Evolutionary conservation across 305 asterid species (phyloP), one percentile per base, ranked within the genome.

Genomic region (Solanum hybrid): DNA sequence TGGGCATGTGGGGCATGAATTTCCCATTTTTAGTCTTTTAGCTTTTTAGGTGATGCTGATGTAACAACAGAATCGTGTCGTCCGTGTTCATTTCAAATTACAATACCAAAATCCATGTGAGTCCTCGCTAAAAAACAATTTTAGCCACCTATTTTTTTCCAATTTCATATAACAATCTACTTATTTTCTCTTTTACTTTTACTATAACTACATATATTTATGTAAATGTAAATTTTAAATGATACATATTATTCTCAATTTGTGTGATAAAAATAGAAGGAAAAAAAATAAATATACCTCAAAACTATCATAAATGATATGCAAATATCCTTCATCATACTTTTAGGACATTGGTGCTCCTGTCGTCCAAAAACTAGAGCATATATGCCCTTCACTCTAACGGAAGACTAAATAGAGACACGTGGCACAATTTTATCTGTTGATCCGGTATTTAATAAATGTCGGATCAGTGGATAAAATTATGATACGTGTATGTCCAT

Each of bases 241-340:
- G 9, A 16, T 51, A 16, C 9, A 1, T 51, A 51, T 5, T 46
- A 46, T 13, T 51, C 66, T 16, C 9, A 51, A 51, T 51, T 51
- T 16, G 0, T 51, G 1, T 51, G 66, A 51, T 16, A 51, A 46
- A 46, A 5, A 46, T 46, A 46, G 22, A 46, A 46, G 22, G 20
- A 1, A 46, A 14, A 14, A 46, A 5, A 5, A 46, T 0, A 46
- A 46, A 46, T 46, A 46, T 14, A 14, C 0, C 3, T 14, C 0
- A 5, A 5, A 14, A 46, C 0, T 14, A 46, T 46, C 6, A 0
- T 14, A 46, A 46, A 46, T 46, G 3, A 5, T 46, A 46, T 46
- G 20, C 0, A 14, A 46, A 2, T 46, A 46, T 5, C 22, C 0
- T 46, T 5, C 1, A 1, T 46, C 22, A 46, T 5, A 14, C 1